Evolutionary conservation across 1,284 basidiomycete species (phyloP).

Genomic region (Apiotrichum akiyoshidainum): DNA sequence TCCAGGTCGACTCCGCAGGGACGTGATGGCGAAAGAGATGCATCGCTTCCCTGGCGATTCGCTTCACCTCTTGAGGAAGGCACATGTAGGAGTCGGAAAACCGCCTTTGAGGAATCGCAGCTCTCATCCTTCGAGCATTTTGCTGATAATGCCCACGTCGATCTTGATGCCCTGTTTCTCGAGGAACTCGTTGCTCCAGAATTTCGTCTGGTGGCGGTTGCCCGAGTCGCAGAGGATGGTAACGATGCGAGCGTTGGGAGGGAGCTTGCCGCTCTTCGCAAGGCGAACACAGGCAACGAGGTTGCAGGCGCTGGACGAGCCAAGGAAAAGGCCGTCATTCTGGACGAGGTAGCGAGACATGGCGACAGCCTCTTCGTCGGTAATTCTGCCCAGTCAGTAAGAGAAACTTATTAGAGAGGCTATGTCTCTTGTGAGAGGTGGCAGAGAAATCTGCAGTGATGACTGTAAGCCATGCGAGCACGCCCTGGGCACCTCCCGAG

Average conservation of each 20-base stretch:
- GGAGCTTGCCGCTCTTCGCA: conserved; percentile 59
- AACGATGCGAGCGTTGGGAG: conserved; percentile 65
- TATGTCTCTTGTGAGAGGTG: too few species aligned
- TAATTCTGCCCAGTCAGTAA: conserved; percentile 59
- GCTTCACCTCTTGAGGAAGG: too few species aligned
- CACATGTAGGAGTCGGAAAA: too few species aligned
- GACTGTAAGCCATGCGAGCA: too few species aligned
- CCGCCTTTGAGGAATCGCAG: too few species aligned
- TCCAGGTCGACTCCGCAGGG: too few species aligned
- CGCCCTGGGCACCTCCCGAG: too few species aligned
- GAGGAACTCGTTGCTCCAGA: conserved; percentile 77
- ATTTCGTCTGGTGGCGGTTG: conserved; percentile 77
- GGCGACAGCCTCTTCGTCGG: conserved; percentile 82
- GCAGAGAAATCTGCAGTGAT: too few species aligned
- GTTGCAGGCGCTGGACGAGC: conserved; percentile 95
- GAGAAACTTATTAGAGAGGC: too few species aligned
- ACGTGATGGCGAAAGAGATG: too few species aligned
- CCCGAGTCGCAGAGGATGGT: conserved; percentile 88
- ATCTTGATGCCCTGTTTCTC: conserved; percentile 61
- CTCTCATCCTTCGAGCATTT: background rate
- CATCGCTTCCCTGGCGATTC: too few species aligned
- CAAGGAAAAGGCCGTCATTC: conserved; percentile 89
- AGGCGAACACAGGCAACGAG: conserved; percentile 81
- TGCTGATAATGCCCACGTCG: conserved; percentile 35
- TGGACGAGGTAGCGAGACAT: conserved; percentile 87